A percentile compares a stretch with the other conserved stretches of the same genome.
phyloP scores from a whole-genome alignment of 106 monocot genomes.

The Hemerocallis citrina region DNA sequence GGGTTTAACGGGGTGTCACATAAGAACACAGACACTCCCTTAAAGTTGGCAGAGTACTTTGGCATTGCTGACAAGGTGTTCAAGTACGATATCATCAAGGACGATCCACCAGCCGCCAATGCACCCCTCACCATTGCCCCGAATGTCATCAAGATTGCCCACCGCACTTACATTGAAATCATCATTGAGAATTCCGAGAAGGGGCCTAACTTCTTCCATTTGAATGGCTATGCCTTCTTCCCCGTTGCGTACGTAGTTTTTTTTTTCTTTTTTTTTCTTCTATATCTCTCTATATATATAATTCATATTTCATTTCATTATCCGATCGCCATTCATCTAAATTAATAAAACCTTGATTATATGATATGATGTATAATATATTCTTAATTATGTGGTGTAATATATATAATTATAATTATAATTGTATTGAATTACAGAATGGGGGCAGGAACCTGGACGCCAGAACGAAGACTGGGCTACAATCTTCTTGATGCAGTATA shows the following conservation, averaged over 20 bases:
- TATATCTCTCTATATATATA: too few species aligned
- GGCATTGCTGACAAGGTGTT: conserved; percentile 29
- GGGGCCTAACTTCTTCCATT: conserved; percentile 51
- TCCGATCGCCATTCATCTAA: too few species aligned
- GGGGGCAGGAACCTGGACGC: conserved; percentile 46
- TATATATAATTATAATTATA: neutral
- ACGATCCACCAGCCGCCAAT: conserved; percentile 20
- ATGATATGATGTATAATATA: neutral
- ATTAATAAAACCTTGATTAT: too few species aligned
- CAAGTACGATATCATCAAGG: conserved; percentile 50
- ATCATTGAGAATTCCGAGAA: conserved; percentile 64
- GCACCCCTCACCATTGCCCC: conserved; percentile 21
- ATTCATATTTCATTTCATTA: too few species aligned
- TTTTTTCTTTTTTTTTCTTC: too few species aligned
- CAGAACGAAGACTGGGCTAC: conserved; percentile 21
- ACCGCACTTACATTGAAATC: conserved; percentile 63
- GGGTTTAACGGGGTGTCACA: conserved; percentile 70
- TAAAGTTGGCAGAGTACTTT: conserved; percentile 79
- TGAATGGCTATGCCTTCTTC: conserved; percentile 81
- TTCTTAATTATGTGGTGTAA: neutral
- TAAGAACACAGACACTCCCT: conserved; percentile 21
- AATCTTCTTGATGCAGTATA: conserved; percentile 43
- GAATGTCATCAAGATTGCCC: conserved; percentile 34
- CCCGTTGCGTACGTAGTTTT: conserved; percentile 37
- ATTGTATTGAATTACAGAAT: conserved; percentile 11